Conservation (phyloP, 169 alveolate species). For the Plasmodium gallinaceum region DNA sequence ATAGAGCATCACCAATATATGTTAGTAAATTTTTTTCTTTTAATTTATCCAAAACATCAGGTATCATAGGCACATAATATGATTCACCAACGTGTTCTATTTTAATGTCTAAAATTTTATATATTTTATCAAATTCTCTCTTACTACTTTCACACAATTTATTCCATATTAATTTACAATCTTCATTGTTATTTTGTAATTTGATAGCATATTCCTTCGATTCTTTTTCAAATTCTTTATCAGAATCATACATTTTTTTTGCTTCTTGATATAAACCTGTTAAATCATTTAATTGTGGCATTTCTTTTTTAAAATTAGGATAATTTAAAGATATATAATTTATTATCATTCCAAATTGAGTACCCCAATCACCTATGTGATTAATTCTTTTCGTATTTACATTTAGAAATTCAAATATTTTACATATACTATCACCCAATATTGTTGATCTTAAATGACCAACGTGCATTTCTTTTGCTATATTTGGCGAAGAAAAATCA, state of each 20-base stretch:
- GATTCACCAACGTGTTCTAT: conserved; percentile 96
- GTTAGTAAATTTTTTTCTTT: conserved; percentile 86
- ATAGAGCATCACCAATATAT: conserved; percentile 95
- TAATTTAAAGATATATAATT: conserved; percentile 90
- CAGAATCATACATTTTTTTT: conserved; percentile 89
- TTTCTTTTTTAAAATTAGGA: conserved; percentile 93
- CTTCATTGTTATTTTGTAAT: conserved; percentile 91
- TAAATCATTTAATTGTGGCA: conserved; percentile 95
- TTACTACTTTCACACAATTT: conserved; percentile 90
- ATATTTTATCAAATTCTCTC: conserved; percentile 88
- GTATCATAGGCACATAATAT: conserved; percentile 93
- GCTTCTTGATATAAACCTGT: conserved; percentile 96
- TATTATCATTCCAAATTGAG: conserved; percentile 99
- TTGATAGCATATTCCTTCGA: conserved; percentile 90
- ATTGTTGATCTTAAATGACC: conserved; percentile 99
- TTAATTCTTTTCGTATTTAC: conserved; percentile 92
- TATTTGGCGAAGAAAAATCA: conserved; percentile 99
- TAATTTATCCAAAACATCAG: conserved; percentile 89
- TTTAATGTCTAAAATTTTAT: conserved; percentile 88
- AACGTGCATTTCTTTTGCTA: conserved; percentile 99
- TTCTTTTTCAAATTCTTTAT: conserved; percentile 89
- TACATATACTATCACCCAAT: conserved; percentile 96
- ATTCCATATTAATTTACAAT: conserved; percentile 89
- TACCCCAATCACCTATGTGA: conserved; percentile 99
- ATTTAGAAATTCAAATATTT: conserved; percentile 86